A percentile compares a stretch with the other conserved stretches of the same genome.
phyloP scores from a whole-genome alignment of 208 protist genomes.

The Trypanosoma brucei region DNA sequence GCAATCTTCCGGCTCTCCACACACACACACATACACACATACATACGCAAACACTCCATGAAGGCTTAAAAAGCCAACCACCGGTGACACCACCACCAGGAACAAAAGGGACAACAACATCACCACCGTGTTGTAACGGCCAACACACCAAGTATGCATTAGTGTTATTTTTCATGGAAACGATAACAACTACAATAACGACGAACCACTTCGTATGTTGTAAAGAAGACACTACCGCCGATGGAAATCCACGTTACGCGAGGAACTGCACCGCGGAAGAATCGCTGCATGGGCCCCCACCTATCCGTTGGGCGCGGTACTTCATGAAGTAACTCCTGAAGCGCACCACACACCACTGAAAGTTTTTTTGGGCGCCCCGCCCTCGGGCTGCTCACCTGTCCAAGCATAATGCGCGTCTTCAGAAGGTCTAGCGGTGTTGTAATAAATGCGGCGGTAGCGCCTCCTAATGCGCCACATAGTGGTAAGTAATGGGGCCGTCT shows the following conservation, averaged over 20 bases:
- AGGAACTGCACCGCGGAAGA: conserved; percentile 79
- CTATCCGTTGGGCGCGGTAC: conserved; percentile 42
- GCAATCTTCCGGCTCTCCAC: too few species aligned
- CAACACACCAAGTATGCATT: neutral
- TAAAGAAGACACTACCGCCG: conserved; percentile 90
- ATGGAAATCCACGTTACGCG: conserved; percentile 89
- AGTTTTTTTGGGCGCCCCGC: conserved; percentile 9
- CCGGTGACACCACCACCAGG: too few species aligned
- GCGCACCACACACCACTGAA: conserved; percentile 19
- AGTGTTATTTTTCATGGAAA: neutral
- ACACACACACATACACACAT: too few species aligned
- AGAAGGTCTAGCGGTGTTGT: conserved; percentile 92
- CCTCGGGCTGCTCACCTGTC: conserved; percentile 15
- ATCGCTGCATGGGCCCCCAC: conserved; percentile 74
- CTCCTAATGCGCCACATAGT: conserved; percentile 77
- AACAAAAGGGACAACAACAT: neutral
- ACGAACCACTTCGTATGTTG: conserved; percentile 80
- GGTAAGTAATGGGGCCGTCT: conserved; percentile 35
- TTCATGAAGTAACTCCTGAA: conserved; percentile 52
- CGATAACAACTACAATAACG: conserved; percentile 7
- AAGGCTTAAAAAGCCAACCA: too few species aligned
- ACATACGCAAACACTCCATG: too few species aligned
- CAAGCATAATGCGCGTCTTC: conserved; percentile 92
- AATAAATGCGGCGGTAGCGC: conserved; percentile 77
- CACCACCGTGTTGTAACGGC: neutral